A percentile compares a stretch with the other conserved stretches of the same genome.
Evolutionary conservation across 2,329 filamentous ascomycete species (phyloP).

Genomic region (Coniochaeta pulveracea): DNA sequence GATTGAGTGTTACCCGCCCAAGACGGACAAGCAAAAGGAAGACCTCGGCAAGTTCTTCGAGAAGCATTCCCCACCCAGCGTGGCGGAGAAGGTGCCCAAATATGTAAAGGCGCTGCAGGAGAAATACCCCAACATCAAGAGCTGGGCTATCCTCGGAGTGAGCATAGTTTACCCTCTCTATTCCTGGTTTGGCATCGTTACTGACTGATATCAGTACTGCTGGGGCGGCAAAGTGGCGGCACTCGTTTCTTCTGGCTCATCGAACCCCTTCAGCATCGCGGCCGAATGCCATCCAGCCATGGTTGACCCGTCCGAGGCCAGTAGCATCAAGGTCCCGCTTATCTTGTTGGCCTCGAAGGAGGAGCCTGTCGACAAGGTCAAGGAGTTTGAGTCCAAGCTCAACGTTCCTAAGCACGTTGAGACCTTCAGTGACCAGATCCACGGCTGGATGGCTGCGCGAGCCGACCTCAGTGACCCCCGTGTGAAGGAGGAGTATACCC

Average conservation of each 20-base stretch:
- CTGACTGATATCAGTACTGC: constrained; percentile 33
- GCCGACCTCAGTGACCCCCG: constrained; percentile 43
- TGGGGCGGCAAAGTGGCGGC: constrained; percentile 61
- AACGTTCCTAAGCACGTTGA: constrained; percentile 48
- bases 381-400: constrained; percentile 44
- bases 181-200: background rate
- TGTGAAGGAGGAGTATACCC: constrained; percentile 49
- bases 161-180: constrained; percentile 14
- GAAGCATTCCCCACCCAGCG: constrained; percentile 33
- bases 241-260: constrained; percentile 33
- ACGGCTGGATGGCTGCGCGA: constrained; percentile 65
- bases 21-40: constrained; percentile 52
- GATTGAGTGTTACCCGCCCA: constrained; percentile 45
- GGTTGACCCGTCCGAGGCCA: constrained; percentile 51
- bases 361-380: constrained; percentile 42
- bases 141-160: constrained; percentile 51
- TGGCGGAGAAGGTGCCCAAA: constrained; percentile 38
- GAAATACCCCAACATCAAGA: constrained; percentile 41
- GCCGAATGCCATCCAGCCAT: constrained; percentile 49
- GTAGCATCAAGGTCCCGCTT: constrained; percentile 48
- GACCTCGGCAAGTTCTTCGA: constrained; percentile 46
- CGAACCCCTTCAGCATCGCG: constrained; percentile 43
- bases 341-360: constrained; percentile 55
- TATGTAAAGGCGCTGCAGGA: constrained; percentile 40
- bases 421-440: constrained; percentile 55